phyloP scores from a whole-genome alignment of 345 rosid genomes.

The thale cress (Arabidopsis thaliana) region DNA sequence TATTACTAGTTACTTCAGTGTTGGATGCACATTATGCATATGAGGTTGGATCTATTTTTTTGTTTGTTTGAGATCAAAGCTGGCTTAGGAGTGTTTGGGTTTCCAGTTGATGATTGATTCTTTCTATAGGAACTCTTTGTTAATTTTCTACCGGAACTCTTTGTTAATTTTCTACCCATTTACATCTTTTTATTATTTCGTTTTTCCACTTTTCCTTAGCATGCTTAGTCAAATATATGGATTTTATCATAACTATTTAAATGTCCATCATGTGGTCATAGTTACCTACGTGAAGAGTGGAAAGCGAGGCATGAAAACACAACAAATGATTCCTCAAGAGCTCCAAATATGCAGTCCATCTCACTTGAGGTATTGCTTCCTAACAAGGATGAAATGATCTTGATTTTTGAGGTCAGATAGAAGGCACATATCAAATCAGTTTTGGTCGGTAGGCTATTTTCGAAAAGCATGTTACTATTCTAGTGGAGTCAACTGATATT shows the following conservation, averaged over 20 bases:
- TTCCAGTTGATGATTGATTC: conserved; percentile 3
- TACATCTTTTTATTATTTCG: background rate
- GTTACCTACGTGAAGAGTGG: conserved; percentile 95
- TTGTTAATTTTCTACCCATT: background rate
- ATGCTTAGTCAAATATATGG: conserved; percentile 5
- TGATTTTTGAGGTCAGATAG: background rate
- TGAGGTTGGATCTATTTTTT: conserved; percentile 8
- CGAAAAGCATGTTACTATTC: conserved; percentile 1
- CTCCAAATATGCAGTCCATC: conserved; percentile 65
- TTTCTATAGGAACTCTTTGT: background rate
- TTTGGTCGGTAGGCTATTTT: conserved; percentile 1
- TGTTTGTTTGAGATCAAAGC: background rate
- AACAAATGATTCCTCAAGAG: conserved; percentile 54
- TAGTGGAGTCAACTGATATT: background rate
- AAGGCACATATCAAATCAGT: conserved; percentile 20
- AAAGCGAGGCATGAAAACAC: conserved; percentile 65
- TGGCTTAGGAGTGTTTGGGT: conserved; percentile 18
- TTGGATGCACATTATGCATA: conserved; percentile 18
- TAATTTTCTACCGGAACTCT: background rate
- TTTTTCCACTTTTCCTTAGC: conserved; percentile 1
- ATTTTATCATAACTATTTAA: conserved; percentile 13
- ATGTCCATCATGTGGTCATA: conserved; percentile 45
- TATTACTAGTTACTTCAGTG: background rate
- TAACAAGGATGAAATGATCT: conserved; percentile 32
- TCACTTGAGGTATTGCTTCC: conserved; percentile 73